Base-by-base conservation (phyloP, 2,329 filamentous ascomycete species). In the Macroventuria anomochaeta region DNA sequence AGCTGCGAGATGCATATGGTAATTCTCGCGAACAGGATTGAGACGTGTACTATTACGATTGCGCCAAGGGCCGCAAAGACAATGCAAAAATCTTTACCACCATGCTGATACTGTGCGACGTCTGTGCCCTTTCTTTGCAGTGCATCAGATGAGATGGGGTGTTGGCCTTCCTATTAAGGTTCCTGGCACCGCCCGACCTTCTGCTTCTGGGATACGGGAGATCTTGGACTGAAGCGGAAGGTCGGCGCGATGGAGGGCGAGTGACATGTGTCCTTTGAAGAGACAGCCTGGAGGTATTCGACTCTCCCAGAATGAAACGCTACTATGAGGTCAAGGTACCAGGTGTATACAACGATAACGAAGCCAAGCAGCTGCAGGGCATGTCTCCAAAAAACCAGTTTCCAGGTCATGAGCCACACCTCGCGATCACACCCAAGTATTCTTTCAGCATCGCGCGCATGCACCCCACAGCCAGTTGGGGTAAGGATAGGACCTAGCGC, bases 401-500 rank as follows among this genome's bases (percentile, higher is more conserved):
- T 46, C 34, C 51, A 44, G 44, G 39, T 49, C 39, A 43, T 25
- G 39, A 49, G 51, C 51, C 46, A 46, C 46, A 49, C 28, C 20
- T 32, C 21, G 11, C 29, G 7, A 28, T 18, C 17, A 26, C 12
- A 31, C 13, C 20, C 26, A 18, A 28, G n/a, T 13, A 11, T 29
- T 5, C 11, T 49, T 44, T 46, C 21, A 26, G 51, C 34, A 46
- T 44, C 17, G 44, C 46, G n/a, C 39, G 18, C 21, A 62, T 62
- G 60, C 58, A 63, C 59, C 61, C 59, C 61, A 61, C 59, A 63
- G 44, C 46, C 50, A 31, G 46, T 29, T 53, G 25, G 47, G 53
- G 57, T 39, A 48, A 41, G 17, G 47, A 41, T 39, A 43, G 38
- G 17, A 26, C 12, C 23, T 48, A 38, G 51, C 46, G 51, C 44